Evolutionary conservation across 1,284 basidiomycete genomes (phyloP).

Genomic region (Schizophyllum amplum): DNA sequence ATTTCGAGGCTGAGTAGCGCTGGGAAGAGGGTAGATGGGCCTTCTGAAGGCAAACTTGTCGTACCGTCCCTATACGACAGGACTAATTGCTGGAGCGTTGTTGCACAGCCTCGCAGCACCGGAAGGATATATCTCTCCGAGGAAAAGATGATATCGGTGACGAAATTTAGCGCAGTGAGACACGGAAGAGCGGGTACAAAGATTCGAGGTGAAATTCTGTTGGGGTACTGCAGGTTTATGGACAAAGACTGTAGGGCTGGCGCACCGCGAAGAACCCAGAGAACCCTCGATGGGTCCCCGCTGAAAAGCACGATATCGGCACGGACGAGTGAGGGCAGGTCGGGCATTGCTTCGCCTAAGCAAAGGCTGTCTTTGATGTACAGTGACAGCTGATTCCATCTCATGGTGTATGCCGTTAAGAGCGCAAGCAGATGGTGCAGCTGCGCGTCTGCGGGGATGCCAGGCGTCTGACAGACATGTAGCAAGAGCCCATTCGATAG

Average conservation of each 20-base stretch:
- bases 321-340: not conserved
- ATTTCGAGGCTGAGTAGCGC: not conserved
- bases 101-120: not conserved
- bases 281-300: not conserved
- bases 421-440: not conserved
- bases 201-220: no score
- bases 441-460: not conserved
- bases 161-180: not conserved
- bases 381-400: not conserved
- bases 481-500: not conserved
- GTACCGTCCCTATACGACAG: no score
- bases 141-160: not conserved
- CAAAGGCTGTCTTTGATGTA: not conserved
- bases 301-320: not conserved
- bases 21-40: not conserved
- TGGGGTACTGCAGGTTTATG: not conserved
- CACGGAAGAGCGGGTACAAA: not conserved
- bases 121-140: no score
- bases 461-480: not conserved
- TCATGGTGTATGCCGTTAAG: not conserved
- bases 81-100: not conserved
- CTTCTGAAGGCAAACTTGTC: no score
- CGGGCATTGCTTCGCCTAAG: not conserved
- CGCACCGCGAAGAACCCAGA: not conserved
- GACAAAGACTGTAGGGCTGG: not conserved